Percentiles rank a stretch among this genome's conserved stretches.
Evolutionary conservation across 345 rosid species (phyloP).

Genomic region (Atalantia buxifolia): DNA sequence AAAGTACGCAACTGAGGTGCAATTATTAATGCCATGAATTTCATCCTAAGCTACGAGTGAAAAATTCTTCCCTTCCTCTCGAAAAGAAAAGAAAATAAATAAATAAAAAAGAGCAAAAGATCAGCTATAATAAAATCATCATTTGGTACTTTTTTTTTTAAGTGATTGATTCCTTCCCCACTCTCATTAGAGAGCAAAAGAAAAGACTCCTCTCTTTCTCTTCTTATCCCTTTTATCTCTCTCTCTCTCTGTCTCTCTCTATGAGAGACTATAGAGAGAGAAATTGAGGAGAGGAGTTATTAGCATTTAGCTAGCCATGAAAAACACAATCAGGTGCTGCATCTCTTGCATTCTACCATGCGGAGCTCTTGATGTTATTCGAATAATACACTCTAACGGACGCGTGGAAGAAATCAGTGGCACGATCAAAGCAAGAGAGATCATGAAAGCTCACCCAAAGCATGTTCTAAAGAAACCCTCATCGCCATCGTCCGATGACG

Average conservation of each 20-base stretch:
- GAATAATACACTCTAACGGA: conserved; percentile 88
- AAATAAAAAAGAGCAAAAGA: neutral
- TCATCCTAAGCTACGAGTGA: conserved; percentile 42
- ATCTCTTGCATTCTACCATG: conserved; percentile 98
- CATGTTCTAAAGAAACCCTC: conserved; percentile 86
- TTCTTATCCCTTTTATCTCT: neutral
- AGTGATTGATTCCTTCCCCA: conserved; percentile 29
- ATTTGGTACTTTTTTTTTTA: conserved; percentile 19
- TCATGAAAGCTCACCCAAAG: conserved; percentile 81
- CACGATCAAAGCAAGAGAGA: conserved; percentile 64
- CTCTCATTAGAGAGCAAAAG: conserved; percentile 5
- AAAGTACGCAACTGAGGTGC: conserved; percentile 56
- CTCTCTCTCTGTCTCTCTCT: conserved; percentile 12
- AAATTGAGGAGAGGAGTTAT: conserved; percentile 4
- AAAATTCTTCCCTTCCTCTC: neutral
- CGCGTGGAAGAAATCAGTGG: conserved; percentile 94
- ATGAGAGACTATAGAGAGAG: conserved; percentile 15
- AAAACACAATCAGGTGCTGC: conserved; percentile 86
- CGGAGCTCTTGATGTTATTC: conserved; percentile 89
- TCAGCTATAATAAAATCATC: conserved; percentile 6
- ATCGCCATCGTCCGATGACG: conserved; percentile 44
- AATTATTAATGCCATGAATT: conserved; percentile 80
- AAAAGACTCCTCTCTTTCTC: conserved; percentile 14
- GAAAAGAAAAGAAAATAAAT: too few relatives aligned
- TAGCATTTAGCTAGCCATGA: conserved; percentile 35